Conservation (phyloP, 805 yeast genomes). For the Starmerella kuoi region DNA sequence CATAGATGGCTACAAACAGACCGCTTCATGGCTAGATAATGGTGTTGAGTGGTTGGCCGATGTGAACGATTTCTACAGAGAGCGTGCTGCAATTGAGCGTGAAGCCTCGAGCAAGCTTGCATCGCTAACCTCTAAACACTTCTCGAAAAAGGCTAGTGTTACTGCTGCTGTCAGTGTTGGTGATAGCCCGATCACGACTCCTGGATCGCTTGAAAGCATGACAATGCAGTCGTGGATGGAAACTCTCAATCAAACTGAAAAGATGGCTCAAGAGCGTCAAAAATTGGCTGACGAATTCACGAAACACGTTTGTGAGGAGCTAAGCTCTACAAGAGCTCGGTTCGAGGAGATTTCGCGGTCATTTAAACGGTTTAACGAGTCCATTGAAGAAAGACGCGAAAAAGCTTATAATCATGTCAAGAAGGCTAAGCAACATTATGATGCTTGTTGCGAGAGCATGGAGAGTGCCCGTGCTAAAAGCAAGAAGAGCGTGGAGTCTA, state of each 20-base stretch:
- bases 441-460: slow-evolving; percentile 64
- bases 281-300: slow-evolving; percentile 49
- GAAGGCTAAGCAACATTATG: slow-evolving; percentile 65
- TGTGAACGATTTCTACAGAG: slow-evolving; percentile 69
- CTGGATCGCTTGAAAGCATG: slow-evolving; percentile 88
- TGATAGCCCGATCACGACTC: slow-evolving; percentile 78
- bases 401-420: slow-evolving; percentile 43
- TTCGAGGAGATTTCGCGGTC: slow-evolving; percentile 43
- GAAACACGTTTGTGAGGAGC: slow-evolving; percentile 47
- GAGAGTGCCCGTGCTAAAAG: slow-evolving; percentile 68
- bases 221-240: slow-evolving; percentile 84
- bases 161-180: slow-evolving; percentile 73
- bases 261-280: slow-evolving; percentile 53
- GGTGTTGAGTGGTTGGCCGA: slow-evolving; percentile 69
- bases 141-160: slow-evolving; percentile 60
- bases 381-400: slow-evolving; percentile 38
- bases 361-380: slow-evolving; percentile 50
- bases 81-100: slow-evolving; percentile 67
- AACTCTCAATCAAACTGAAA: slow-evolving; percentile 70
- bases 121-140: slow-evolving; percentile 52
- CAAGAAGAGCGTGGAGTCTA: slow-evolving; percentile 51
- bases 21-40: slow-evolving; percentile 60
- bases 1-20: slow-evolving; percentile 63
- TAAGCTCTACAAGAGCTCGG: slow-evolving; percentile 41
- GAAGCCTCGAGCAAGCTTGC: slow-evolving; percentile 66